Evolutionary conservation across 148 eudicot species (phyloP), one percentile per base, ranked within the genome.

Genomic region (Mesembryanthemum crystallinum): DNA sequence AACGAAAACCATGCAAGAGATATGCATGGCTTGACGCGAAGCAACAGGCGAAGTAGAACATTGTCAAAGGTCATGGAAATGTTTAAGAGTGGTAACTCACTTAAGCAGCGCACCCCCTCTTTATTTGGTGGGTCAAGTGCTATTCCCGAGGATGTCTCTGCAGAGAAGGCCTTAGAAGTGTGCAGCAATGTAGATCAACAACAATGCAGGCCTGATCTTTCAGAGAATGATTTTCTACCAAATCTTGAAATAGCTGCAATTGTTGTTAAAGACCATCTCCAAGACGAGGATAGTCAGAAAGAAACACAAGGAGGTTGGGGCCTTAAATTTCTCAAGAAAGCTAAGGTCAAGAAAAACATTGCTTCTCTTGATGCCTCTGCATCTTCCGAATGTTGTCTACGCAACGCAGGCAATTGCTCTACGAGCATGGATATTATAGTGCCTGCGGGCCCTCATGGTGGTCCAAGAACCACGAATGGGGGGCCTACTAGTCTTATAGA

Each of bases 161-260:
- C 64, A 47, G 79, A 87, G 24, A 74, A 83, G 49, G 71, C 76
- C 42, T 49, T 82, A 39, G 87, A 77, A 20, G 69, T 37, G 1
- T 18, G 55, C 27, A 25, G 71, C 2, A 55, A 57, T 80, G 39
- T 20, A 12, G 39, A 75, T 66, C 67, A 47, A 54, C n/a, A 47
- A 54, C n/a, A 43, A 12, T 73, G 64, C 47, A 72, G 62, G 52
- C 28, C 78, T 32, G 64, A 77, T 65, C 73, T 61, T 65, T 69
- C 70, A 4, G 86, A 84, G 58, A 27, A 57, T 65, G 74, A 73
- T 61, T 67, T 81, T 76, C 76, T 79, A 24, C 89, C 96, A 25
- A 92, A 88, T 76, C 83, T 83, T 45, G 98, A 95, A 81, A 69
- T 89, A 69, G 98, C 94, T 43, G 96, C 98, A 54, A 83, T 95